Percentiles rank a stretch among this genome's conserved stretches.
Evolutionary conservation across 208 protist species (phyloP).

Genomic region (Trypanosoma congolense): DNA sequence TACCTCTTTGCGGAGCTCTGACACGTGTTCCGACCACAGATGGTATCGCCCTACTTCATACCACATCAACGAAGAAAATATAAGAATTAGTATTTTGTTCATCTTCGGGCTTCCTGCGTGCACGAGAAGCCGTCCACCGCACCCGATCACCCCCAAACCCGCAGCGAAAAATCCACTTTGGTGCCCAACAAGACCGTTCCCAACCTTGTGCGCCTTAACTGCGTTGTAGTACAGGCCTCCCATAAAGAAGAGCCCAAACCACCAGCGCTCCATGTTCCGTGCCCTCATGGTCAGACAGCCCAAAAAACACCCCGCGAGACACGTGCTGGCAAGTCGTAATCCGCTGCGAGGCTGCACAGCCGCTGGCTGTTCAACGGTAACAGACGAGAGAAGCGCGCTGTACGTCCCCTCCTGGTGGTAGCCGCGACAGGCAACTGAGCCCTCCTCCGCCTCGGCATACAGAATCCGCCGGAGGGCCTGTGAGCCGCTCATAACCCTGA

Average conservation of each 20-base stretch:
- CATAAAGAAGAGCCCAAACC: slow-evolving; percentile 77
- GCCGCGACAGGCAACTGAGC: slow-evolving; percentile 40
- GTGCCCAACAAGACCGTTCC: slow-evolving; percentile 79
- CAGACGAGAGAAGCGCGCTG: slow-evolving; percentile 38
- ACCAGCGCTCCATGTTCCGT: slow-evolving; percentile 78
- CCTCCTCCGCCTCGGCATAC: slow-evolving; percentile 42
- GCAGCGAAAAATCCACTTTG: slow-evolving; percentile 82
- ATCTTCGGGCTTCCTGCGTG: slow-evolving; percentile 27
- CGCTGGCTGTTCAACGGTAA: slow-evolving; percentile 42
- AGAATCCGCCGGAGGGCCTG: slow-evolving; percentile 69
- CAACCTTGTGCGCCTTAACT: slow-evolving; percentile 81
- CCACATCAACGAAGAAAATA: slow-evolving; percentile 67
- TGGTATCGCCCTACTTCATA: slow-evolving; percentile 84
- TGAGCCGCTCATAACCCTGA: slow-evolving; percentile 50
- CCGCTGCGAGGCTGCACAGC: slow-evolving; percentile 52
- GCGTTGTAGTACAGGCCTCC: slow-evolving; percentile 71
- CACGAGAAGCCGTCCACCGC: slow-evolving; percentile 41
- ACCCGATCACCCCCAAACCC: slow-evolving; percentile 69
- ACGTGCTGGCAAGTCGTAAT: slow-evolving; percentile 36
- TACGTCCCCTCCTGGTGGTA: slow-evolving; percentile 72
- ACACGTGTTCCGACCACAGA: slow-evolving; percentile 67
- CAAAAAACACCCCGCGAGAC: slow-evolving; percentile 42
- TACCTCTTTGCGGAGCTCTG: slow-evolving; percentile 54
- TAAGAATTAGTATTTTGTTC: slow-evolving; percentile 31
- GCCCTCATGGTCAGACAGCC: slow-evolving; percentile 75